These are phyloP conservation scores for Torulaspora indica DNA, from an alignment of 805 yeast species.

Conservation along the genomic window DNA sequence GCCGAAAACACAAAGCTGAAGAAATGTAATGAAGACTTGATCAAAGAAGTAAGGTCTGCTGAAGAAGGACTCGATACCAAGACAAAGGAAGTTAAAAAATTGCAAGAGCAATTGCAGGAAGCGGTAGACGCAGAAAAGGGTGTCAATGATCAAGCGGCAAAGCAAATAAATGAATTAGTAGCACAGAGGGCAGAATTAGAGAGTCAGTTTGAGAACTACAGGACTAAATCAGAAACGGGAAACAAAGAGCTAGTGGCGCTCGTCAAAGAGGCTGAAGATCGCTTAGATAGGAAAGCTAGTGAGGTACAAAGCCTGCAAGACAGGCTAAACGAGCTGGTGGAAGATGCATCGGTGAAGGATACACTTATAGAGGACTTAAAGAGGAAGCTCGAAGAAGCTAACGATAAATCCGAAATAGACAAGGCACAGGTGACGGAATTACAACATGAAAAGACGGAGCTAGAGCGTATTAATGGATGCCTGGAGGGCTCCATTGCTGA, in stretches of 20 bases:
- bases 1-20: not conserved
- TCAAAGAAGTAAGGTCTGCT: not conserved
- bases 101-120: conserved; percentile 11
- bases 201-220: conserved; percentile 6
- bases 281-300: not conserved
- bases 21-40: conserved; percentile 1
- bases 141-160: conserved; percentile 10
- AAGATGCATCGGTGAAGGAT: conserved; percentile 9
- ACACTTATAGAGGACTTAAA: conserved; percentile 18
- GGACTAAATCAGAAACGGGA: conserved; percentile 11
- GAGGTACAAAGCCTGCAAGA: conserved; percentile 11
- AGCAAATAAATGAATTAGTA: conserved; percentile 12
- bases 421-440: conserved; percentile 39
- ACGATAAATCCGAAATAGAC: conserved; percentile 36
- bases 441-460: conserved; percentile 31
- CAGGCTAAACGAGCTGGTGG: not conserved
- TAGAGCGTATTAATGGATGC: conserved; percentile 29
- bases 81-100: conserved; percentile 5
- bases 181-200: conserved; percentile 11
- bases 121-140: conserved; percentile 9
- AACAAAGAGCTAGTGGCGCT: conserved; percentile 1
- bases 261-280: not conserved
- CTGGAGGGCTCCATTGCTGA: conserved; percentile 33
- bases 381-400: conserved; percentile 24
- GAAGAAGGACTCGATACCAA: conserved; percentile 9